Base-by-base conservation (phyloP, 306 rosid genomes). In the Pueraria montana region DNA sequence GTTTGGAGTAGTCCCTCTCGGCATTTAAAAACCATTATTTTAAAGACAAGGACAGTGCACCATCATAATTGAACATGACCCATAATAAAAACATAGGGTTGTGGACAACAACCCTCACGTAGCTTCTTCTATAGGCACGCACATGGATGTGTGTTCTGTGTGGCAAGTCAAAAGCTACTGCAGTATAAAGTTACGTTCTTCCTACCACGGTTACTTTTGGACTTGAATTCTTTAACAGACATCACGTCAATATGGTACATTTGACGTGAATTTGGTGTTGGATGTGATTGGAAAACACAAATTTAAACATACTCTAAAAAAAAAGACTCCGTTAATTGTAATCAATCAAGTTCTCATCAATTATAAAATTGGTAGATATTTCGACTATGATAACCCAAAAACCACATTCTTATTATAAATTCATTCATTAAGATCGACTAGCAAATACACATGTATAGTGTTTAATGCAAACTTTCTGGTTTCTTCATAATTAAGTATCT, bases 131-230 rank as follows among this genome's bases (percentile, higher is more conserved):
- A 61, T 34, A 49, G 46, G 18, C 52, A 21, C 34, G 75, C 87
- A 83, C 87, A 83, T 83, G 87, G 69, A 17, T 24, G 26, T 78
- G 69, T 76, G 63, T 78, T 72, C 4, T 63, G 13, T 30, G 43
- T 63, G 74, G 5, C 74, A 77, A 83, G 18, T 70, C 79, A 46
- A 83, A 70, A 62, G 42, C 55, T 72, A 38, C 27, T 62, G 1
- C 49, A 11, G 49, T 48, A 1, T 83, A 48, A 83, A 77, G 79
- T 79, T 64, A 16, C 55, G n/a, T n/a, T n/a, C n/a, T n/a, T n/a
- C n/a, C n/a, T n/a, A n/a, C n/a, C n/a, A n/a, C n/a, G n/a, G n/a
- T n/a, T n/a, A n/a, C n/a, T n/a, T n/a, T n/a, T n/a, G n/a, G n/a
- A n/a, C n/a, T n/a, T n/a, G n/a, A n/a, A n/a, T n/a, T n/a, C n/a